A percentile compares a stretch with the other conserved stretches of the same genome.
These are phyloP conservation scores for Phytophthora rubi DNA, from an alignment of 352 stramenopile genomes.

Conservation along the genomic window DNA sequence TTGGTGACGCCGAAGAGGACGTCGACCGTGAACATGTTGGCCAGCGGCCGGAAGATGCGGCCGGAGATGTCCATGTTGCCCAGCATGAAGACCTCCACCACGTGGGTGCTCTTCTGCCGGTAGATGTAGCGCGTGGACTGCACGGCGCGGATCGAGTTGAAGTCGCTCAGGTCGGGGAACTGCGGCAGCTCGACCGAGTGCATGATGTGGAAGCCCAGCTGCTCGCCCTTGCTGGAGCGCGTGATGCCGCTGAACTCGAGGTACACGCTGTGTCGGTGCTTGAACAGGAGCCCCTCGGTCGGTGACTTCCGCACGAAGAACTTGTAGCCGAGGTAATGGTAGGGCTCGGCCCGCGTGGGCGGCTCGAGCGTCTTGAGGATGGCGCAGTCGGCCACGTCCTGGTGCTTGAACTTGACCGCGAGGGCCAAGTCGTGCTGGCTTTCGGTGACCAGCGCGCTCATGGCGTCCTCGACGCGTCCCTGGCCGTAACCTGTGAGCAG, in stretches of 20 bases:
- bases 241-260: constrained; percentile 64
- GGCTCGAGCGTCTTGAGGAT: constrained; percentile 64
- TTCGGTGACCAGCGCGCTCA: constrained; percentile 61
- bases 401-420: constrained; percentile 61
- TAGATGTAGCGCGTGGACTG: constrained; percentile 66
- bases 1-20: constrained; percentile 53
- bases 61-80: constrained; percentile 58
- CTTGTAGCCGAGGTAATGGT: constrained; percentile 76
- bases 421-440: constrained; percentile 64
- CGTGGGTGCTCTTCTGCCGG: constrained; percentile 54
- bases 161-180: constrained; percentile 55
- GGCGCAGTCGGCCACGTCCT: constrained; percentile 67
- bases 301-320: constrained; percentile 64
- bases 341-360: constrained; percentile 48
- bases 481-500: constrained; percentile 54
- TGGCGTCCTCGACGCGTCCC: constrained; percentile 61
- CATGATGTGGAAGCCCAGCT: constrained; percentile 71
- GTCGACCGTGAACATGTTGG: constrained; percentile 49
- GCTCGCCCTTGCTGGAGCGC: constrained; percentile 42
- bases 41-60: constrained; percentile 47
- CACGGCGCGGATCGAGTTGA: constrained; percentile 61
- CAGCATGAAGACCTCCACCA: constrained; percentile 72
- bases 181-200: constrained; percentile 66
- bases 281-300: constrained; percentile 48
- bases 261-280: constrained; percentile 67